phyloP scores from a whole-genome alignment of 1,284 basidiomycete genomes.

The Rugosomyces carneus region DNA sequence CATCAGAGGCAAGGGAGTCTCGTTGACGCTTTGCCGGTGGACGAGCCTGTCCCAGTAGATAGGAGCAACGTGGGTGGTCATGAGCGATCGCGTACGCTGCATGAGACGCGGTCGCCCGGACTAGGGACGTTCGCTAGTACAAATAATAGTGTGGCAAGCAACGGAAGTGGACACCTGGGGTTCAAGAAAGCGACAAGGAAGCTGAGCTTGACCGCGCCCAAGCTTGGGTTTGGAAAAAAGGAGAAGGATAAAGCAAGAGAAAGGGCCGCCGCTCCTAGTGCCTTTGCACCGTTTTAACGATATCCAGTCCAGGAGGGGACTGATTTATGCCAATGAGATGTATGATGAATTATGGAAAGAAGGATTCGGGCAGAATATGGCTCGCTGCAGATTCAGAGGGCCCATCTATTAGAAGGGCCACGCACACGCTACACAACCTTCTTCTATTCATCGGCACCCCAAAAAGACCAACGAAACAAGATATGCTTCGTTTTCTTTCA shows the following conservation, averaged over 20 bases:
- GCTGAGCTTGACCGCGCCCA: conserved; percentile 59
- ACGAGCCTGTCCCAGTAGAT: neutral
- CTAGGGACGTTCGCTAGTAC: conserved; percentile 9
- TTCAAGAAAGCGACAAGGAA: conserved; percentile 52
- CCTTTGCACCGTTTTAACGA: conserved; percentile 9
- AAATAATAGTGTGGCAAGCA: conserved; percentile 3
- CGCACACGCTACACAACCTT: neutral
- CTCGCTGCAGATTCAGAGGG: neutral
- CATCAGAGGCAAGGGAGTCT: conserved; percentile 6
- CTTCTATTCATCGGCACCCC: neutral
- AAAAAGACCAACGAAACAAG: neutral
- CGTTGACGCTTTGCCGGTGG: conserved; percentile 4
- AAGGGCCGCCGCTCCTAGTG: conserved; percentile 16
- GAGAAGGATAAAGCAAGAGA: conserved; percentile 32
- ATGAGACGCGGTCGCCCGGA: conserved; percentile 1
- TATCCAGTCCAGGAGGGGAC: neutral
- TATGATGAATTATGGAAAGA: neutral
- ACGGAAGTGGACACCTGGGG: conserved; percentile 20
- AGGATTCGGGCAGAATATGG: neutral
- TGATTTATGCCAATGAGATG: too few relatives aligned
- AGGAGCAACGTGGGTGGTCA: neutral
- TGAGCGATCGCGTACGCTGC: neutral
- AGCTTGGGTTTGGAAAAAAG: conserved; percentile 53
- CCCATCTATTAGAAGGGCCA: conserved; percentile 1
- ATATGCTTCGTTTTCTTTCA: neutral